These are phyloP conservation scores for Orbilia ellipsospora DNA, from an alignment of 2,329 filamentous ascomycete species.

Conservation along the genomic window DNA sequence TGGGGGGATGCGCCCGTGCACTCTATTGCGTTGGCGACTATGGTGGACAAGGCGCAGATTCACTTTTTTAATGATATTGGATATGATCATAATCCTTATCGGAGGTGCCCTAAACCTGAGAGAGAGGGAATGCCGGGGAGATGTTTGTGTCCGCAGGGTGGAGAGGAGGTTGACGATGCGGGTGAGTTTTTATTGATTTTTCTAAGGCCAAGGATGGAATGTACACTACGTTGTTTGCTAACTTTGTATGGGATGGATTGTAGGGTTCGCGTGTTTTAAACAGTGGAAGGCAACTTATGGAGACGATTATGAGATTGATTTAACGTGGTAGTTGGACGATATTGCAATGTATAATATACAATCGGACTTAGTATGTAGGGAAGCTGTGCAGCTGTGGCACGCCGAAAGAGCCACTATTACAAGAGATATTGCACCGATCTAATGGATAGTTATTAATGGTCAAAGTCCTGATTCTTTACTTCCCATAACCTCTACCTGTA, in stretches of 20 bases:
- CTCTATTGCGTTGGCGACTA: constrained; percentile 26
- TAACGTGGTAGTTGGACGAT: constrained; percentile 16
- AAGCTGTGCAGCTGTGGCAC: no score
- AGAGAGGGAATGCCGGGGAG: constrained; percentile 14
- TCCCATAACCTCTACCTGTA: no score
- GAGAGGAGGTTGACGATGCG: not conserved
- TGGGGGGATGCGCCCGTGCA: constrained; percentile 41
- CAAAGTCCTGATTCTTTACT: no score
- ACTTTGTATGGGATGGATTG: not conserved
- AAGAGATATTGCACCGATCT: not conserved
- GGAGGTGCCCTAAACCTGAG: constrained; percentile 18
- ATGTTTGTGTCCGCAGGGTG: constrained; percentile 22
- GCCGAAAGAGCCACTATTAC: no score
- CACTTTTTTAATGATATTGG: constrained; percentile 45
- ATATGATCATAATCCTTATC: constrained; percentile 23
- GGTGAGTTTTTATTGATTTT: no score
- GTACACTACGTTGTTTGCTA: not conserved
- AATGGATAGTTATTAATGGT: no score
- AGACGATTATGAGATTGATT: constrained; percentile 23
- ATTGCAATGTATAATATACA: not conserved
- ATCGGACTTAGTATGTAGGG: no score
- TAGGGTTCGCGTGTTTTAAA: constrained; percentile 33
- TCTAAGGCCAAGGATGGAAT: no score
- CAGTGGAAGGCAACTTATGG: constrained; percentile 31
- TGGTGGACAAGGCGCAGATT: constrained; percentile 30